Evolutionary conservation across 768 basidiomycete species (phyloP).

Genomic region (Hypsizygus marmoreus): DNA sequence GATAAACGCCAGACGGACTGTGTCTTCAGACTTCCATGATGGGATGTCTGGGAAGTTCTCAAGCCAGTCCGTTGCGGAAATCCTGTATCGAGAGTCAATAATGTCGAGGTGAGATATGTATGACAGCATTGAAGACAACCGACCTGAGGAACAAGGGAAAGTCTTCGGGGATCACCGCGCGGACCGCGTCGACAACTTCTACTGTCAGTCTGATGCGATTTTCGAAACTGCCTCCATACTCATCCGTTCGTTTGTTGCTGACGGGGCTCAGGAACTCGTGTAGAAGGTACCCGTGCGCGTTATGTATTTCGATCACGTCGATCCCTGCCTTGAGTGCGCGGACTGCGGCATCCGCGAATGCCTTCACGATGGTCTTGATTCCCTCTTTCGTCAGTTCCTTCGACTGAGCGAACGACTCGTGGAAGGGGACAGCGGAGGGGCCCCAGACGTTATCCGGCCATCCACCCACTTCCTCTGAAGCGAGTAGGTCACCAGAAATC

Average conservation of each 20-base stretch:
- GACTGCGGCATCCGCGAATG: conserved; percentile 53
- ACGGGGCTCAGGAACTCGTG: conserved; percentile 59
- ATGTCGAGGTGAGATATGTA: conserved; percentile 9
- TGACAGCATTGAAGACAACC: conserved; percentile 11
- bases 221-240: conserved; percentile 73
- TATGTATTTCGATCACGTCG: conserved; percentile 64
- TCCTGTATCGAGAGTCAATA: conserved; percentile 27
- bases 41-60: conserved; percentile 58
- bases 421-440: conserved; percentile 52
- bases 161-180: conserved; percentile 55
- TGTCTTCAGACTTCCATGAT: conserved; percentile 73
- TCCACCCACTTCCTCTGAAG: conserved; percentile 43
- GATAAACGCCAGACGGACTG: conserved; percentile 56
- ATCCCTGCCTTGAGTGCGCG: conserved; percentile 62
- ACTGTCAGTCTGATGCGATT: conserved; percentile 65
- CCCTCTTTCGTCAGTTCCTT: conserved; percentile 57
- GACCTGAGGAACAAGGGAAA: conserved; percentile 80
- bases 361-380: conserved; percentile 56
- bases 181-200: conserved; percentile 65
- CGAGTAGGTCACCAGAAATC: conserved; percentile 40
- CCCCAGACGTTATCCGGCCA: conserved; percentile 58
- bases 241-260: conserved; percentile 65
- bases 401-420: conserved; percentile 48
- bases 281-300: conserved; percentile 64
- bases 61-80: conserved; percentile 78